Conservation (phyloP, 495 filamentous ascomycete species). For the Aspergillus indologenus region DNA sequence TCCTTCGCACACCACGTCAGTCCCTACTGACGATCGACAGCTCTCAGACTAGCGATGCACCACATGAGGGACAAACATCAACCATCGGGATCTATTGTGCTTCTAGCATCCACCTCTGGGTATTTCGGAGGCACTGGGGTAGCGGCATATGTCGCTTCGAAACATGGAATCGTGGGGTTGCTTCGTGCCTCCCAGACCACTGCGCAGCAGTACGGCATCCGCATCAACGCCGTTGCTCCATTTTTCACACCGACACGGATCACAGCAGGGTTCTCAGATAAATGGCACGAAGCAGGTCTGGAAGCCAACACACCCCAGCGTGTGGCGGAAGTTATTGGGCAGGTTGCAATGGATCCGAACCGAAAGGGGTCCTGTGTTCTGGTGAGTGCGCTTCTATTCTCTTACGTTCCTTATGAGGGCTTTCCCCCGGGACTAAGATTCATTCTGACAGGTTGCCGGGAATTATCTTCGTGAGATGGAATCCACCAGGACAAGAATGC, state of each 20-base stretch:
- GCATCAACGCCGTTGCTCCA: conserved; percentile 29
- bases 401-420: background rate
- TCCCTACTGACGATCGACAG: conserved; percentile 4
- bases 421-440: background rate
- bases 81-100: conserved; percentile 22
- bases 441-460: conserved; percentile 24
- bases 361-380: conserved; percentile 15
- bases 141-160: conserved; percentile 29
- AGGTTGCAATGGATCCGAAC: conserved; percentile 15
- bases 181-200: conserved; percentile 25
- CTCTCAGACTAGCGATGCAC: conserved; percentile 22
- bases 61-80: conserved; percentile 15
- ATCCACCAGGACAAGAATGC: conserved; percentile 12
- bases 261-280: conserved; percentile 19
- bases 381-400: background rate
- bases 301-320: conserved; percentile 24
- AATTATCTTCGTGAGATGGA: conserved; percentile 29
- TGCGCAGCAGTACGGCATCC: conserved; percentile 19
- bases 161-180: conserved; percentile 31
- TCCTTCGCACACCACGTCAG: background rate
- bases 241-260: conserved; percentile 32
- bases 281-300: conserved; percentile 23
- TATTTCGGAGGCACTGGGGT: conserved; percentile 35
- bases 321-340: conserved; percentile 25
- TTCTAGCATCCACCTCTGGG: conserved; percentile 27